A percentile compares a stretch with the other conserved stretches of the same genome.
phyloP scores from a whole-genome alignment of 2,329 filamentous ascomycete species.

The Colletotrichum sp. region DNA sequence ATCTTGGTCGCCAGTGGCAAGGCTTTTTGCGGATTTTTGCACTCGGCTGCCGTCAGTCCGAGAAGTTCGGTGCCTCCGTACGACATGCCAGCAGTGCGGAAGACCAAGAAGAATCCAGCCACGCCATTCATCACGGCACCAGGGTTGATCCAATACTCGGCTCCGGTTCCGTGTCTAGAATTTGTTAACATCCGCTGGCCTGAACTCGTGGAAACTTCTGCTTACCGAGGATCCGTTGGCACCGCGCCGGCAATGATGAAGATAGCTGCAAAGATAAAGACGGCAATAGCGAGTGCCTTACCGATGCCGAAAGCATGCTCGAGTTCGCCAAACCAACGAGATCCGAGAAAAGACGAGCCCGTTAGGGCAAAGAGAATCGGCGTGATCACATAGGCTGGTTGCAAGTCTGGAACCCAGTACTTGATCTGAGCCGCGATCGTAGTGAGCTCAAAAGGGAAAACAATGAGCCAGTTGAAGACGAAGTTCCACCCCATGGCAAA shows the following conservation, averaged over 20 bases:
- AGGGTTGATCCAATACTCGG: slow-evolving; percentile 53
- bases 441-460: slow-evolving; percentile 42
- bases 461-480: slow-evolving; percentile 37
- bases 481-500: slow-evolving; percentile 47
- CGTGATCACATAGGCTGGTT: slow-evolving; percentile 35
- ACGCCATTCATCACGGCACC: slow-evolving; percentile 47
- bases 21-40: slow-evolving; percentile 57
- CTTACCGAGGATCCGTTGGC: slow-evolving; percentile 38
- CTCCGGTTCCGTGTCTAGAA: slow-evolving; percentile 24
- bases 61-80: slow-evolving; percentile 52
- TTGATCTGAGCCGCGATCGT: slow-evolving; percentile 34
- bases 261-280: slow-evolving; percentile 63
- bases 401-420: slow-evolving; percentile 31
- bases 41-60: slow-evolving; percentile 47
- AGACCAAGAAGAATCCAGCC: slow-evolving; percentile 46
- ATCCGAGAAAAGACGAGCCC: slow-evolving; percentile 50
- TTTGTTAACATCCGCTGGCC: background rate
- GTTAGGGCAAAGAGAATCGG: slow-evolving; percentile 43
- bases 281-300: slow-evolving; percentile 55
- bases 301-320: slow-evolving; percentile 58
- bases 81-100: slow-evolving; percentile 48
- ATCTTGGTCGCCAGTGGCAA: slow-evolving; percentile 86
- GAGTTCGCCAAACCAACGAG: slow-evolving; percentile 49
- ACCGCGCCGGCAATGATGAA: slow-evolving; percentile 56
- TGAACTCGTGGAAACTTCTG: slow-evolving; percentile 40